These are phyloP conservation scores for Leishmania martiniquensis DNA, from an alignment of 208 protist genomes.

Conservation along the genomic window DNA sequence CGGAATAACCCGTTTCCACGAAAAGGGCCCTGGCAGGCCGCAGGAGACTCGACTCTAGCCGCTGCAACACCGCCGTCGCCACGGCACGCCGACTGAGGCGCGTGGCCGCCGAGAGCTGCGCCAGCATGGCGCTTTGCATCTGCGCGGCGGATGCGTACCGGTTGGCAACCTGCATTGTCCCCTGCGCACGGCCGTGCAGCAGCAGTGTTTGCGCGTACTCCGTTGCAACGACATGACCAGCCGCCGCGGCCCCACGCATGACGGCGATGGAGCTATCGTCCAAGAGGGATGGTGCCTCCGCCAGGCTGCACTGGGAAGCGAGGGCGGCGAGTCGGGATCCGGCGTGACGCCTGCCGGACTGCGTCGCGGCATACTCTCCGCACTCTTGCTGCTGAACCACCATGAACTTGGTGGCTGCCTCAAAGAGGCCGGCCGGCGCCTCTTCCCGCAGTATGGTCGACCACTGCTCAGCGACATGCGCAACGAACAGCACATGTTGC, in stretches of 20 bases:
- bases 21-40: constrained; percentile 27
- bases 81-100: constrained; percentile 25
- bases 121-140: constrained; percentile 43
- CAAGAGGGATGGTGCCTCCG: not conserved
- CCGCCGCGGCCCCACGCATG: constrained; percentile 15
- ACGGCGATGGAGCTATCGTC: constrained; percentile 14
- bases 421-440: constrained; percentile 58
- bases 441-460: constrained; percentile 27
- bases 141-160: constrained; percentile 30
- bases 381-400: constrained; percentile 49
- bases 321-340: constrained; percentile 44
- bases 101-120: constrained; percentile 39
- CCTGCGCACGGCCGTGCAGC: constrained; percentile 61
- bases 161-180: constrained; percentile 52
- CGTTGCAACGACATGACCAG: constrained; percentile 24
- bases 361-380: constrained; percentile 26
- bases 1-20: constrained; percentile 17
- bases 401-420: constrained; percentile 66
- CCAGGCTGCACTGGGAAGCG: constrained; percentile 30
- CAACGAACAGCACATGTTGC: constrained; percentile 49
- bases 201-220: constrained; percentile 69
- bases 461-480: constrained; percentile 57
- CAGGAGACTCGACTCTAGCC: constrained; percentile 24
- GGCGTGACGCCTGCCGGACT: constrained; percentile 18
- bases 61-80: constrained; percentile 14